Evolutionary conservation across 305 asterid genomes (phyloP), one percentile per base, ranked within the genome.

Genomic region (Rubia peregrina): DNA sequence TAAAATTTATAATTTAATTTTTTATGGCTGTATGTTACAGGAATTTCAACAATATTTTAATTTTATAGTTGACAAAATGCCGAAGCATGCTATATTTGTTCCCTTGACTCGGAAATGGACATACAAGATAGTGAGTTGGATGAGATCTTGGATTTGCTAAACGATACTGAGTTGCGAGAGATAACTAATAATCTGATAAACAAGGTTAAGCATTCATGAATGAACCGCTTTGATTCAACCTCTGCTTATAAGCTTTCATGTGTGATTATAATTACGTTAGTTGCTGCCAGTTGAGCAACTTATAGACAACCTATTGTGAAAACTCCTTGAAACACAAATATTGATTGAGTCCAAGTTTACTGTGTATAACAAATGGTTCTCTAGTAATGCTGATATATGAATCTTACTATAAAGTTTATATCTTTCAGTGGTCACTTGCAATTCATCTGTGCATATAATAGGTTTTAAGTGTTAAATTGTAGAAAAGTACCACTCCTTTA

Each of bases 121-220:
- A 72, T 70, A 75, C 90, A 86, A 73, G 84, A 76, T 41, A 73
- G 75, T 73, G 84, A 79, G 75, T 57, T 91, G 43, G 84, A 82
- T 78, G 91, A 85, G 85, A 84, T 86, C 75, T 78, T 91, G 87
- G 80, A 81, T 67, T 74, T 86, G 36, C 96, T 94, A 57, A 80
- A 84, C 72, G 61, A 83, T 72, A 84, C 82, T 75, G 96, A 91
- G 84, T 84, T 94, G 72, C 87, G 87, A 76, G 96, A 91, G 75
- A 88, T 92, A 61, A 66, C 86, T 73, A 74, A 53, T 69, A 71
- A 22, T 9, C 9, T 85, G 84, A 86, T 81, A 80, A 84, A 84
- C 26, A 82, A 86, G 98, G 96, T 94, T 65, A 73, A 55, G 73
- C 67, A 69, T 74, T 17, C 21, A 68, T 51, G 70, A 55, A 5